phyloP scores from a whole-genome alignment of 345 rosid species.

The Moricandia moricandioides region DNA sequence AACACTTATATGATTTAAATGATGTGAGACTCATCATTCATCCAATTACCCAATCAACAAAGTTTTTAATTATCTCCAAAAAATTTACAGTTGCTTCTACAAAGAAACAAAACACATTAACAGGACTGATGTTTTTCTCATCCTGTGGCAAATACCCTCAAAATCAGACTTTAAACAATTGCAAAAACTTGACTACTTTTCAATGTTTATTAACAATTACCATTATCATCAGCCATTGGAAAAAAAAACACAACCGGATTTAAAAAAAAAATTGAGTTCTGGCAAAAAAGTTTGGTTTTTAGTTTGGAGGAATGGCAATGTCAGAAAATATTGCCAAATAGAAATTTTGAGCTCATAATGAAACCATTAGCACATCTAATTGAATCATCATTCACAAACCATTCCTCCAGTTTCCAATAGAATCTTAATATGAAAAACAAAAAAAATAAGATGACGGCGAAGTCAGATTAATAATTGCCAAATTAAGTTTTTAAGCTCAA shows the following conservation, averaged over 20 bases:
- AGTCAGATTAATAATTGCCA: constrained; percentile 44
- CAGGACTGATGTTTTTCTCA: neutral
- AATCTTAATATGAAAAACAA: neutral
- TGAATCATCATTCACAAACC: constrained; percentile 49
- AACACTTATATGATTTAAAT: neutral
- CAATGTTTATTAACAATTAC: neutral
- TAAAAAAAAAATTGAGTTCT: neutral
- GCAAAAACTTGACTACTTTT: too few species aligned
- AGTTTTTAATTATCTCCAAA: neutral
- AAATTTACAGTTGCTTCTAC: neutral
- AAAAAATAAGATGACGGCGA: neutral
- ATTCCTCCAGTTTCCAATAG: constrained; percentile 6
- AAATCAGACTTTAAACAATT: too few species aligned
- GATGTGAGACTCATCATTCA: neutral
- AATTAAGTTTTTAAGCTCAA: constrained; percentile 42
- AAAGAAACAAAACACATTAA: neutral
- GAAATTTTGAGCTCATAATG: constrained; percentile 41
- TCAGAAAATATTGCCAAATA: constrained; percentile 36
- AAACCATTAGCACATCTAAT: constrained; percentile 65
- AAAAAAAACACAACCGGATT: neutral
- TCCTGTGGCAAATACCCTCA: too few species aligned
- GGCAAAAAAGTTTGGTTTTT: neutral
- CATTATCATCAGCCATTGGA: neutral
- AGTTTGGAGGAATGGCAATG: neutral
- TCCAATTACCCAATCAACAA: neutral